Evolutionary conservation across 2,329 filamentous ascomycete genomes (phyloP).

Genomic region (Sordariomycetes sp.): DNA sequence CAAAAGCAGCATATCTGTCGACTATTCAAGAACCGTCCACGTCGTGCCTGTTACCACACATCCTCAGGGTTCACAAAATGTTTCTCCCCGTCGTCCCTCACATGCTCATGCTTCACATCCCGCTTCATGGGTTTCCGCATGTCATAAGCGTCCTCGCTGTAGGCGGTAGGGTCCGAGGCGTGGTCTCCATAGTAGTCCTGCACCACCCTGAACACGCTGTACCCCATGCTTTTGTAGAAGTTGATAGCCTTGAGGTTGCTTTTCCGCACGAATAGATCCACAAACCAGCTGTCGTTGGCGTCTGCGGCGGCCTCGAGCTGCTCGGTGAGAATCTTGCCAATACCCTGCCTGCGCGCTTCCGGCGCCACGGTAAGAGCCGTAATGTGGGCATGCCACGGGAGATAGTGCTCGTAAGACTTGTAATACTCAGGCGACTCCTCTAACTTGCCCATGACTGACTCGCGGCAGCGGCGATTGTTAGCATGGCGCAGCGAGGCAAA

Average conservation of each 20-base stretch:
- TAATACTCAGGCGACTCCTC: slow-evolving; percentile 72
- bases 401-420: slow-evolving; percentile 70
- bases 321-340: slow-evolving; percentile 71
- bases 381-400: slow-evolving; percentile 99
- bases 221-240: slow-evolving; percentile 85
- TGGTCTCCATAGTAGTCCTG: slow-evolving; percentile 90
- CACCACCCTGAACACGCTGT: slow-evolving; percentile 80
- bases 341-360: slow-evolving; percentile 69
- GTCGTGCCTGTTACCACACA: slow-evolving; percentile 52
- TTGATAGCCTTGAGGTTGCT: slow-evolving; percentile 79
- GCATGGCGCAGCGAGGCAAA: background rate
- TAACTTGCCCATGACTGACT: slow-evolving; percentile 85
- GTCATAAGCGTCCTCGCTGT: slow-evolving; percentile 81
- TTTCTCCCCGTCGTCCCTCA: slow-evolving; percentile 68
- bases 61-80: slow-evolving; percentile 70
- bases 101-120: slow-evolving; percentile 62
- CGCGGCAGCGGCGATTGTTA: slow-evolving; percentile 11
- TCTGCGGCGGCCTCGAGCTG: slow-evolving; percentile 75
- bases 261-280: slow-evolving; percentile 84
- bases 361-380: slow-evolving; percentile 90
- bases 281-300: slow-evolving; percentile 79
- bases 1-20: background rate
- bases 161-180: slow-evolving; percentile 45
- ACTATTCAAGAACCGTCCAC: background rate
- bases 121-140: slow-evolving; percentile 88